Conservation (phyloP, 495 filamentous ascomycete genomes). For the Mytilinidion resinicola region DNA sequence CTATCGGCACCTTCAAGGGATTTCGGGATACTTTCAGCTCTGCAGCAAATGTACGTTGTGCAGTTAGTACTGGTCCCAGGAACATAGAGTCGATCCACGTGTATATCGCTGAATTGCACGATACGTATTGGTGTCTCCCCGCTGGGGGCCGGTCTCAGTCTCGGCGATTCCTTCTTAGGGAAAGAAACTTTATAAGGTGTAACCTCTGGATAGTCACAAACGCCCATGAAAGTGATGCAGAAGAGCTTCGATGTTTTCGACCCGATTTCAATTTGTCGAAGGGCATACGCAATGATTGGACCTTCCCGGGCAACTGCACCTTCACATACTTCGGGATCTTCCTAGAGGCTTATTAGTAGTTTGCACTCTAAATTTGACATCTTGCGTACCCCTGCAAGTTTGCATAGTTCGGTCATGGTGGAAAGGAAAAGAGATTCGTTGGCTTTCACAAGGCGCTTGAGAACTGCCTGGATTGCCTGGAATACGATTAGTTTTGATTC, state of each 20-base stretch:
- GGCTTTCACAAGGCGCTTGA: conserved; percentile 42
- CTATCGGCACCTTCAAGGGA: conserved; percentile 38
- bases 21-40: conserved; percentile 42
- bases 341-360: conserved; percentile 4
- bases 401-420: conserved; percentile 44
- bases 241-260: conserved; percentile 45
- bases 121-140: conserved; percentile 44
- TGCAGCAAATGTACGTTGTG: conserved; percentile 46
- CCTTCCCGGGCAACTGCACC: conserved; percentile 36
- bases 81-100: conserved; percentile 49
- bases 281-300: conserved; percentile 43
- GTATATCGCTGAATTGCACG: conserved; percentile 53
- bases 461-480: conserved; percentile 24
- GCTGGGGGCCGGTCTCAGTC: conserved; percentile 40
- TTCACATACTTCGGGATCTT: conserved; percentile 47
- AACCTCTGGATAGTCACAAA: conserved; percentile 45
- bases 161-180: conserved; percentile 40
- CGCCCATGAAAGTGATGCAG: conserved; percentile 44
- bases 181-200: conserved; percentile 39
- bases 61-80: conserved; percentile 43
- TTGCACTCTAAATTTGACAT: neutral
- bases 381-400: conserved; percentile 36
- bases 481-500: neutral
- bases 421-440: conserved; percentile 41
- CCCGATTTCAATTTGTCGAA: conserved; percentile 42